Evolutionary conservation across 768 basidiomycete species (phyloP), one percentile per base, ranked within the genome.

Genomic region (Lentinula boryana): DNA sequence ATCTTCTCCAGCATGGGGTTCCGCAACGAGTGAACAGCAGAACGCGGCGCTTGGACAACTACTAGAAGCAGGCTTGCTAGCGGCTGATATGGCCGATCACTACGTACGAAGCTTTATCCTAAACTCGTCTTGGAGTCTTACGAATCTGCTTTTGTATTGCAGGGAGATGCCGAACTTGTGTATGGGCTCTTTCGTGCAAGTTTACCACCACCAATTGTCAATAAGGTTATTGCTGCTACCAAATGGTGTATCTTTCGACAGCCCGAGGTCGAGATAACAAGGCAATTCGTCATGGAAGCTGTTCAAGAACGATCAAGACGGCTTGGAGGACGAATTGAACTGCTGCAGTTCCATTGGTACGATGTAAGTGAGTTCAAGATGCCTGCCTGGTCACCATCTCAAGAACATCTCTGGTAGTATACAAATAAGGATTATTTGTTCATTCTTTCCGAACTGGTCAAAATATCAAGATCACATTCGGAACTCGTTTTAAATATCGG

Each of bases 301-400:
- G 75, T 85, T 5, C 70, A 75, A 51, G 84, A 85, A 60, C 81
- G 84, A 33, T 72, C 80, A 64, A 69, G 68, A 36, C 79, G 83
- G 6, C 81, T 81, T 74, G 69, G 71, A 0, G 66, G 66, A 38
- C 66, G 71, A 43, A 67, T 85, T 40, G 84, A 86, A 64, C 70
- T 85, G 36, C 74, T 86, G 18, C 60, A 84, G 84, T 80, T 85
- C 68, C 81, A 85, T 62, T 85, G 84, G 84, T 78, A 84, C 61
- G 78, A 85, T 84, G 64, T 65, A 44, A 46, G 64, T 60, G n/a
- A 33, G 8, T 31, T 44, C 35, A 33, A 10, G 8, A 52, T 21
- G 9, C 6, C 40, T 43, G 10, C 10, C 5, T 16, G 12, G 27
- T 18, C 32, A 5, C 46, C 18, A 6, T 33, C 5, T 33, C 16